phyloP scores from a whole-genome alignment of 2,329 filamentous ascomycete species.

The Aphanocladium album region DNA sequence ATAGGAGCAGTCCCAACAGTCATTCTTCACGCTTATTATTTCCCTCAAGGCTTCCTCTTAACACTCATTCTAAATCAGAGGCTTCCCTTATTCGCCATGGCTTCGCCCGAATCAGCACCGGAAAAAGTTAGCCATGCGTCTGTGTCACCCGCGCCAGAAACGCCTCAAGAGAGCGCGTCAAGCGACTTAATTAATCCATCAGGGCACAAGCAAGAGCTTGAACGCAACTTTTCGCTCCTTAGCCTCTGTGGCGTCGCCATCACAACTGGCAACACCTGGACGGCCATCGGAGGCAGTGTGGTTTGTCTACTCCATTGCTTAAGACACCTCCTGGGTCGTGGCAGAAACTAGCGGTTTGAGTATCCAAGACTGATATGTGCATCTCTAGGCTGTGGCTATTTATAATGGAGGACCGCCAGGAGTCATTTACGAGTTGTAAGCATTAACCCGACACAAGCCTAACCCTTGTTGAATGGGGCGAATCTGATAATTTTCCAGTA shows the following conservation, averaged over 20 bases:
- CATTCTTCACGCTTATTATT: neutral
- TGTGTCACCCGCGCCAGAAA: neutral
- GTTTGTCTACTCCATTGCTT: conserved; percentile 19
- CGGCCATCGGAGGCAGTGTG: conserved; percentile 38
- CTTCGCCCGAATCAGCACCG: neutral
- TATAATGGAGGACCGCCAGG: conserved; percentile 39
- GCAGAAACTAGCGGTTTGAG: neutral
- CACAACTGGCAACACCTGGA: conserved; percentile 39
- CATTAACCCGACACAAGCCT: neutral
- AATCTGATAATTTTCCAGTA: conserved; percentile 14
- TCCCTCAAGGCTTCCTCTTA: neutral
- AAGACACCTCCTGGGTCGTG: neutral
- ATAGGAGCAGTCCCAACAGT: neutral
- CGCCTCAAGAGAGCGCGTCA: neutral
- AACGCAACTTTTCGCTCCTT: conserved; percentile 35
- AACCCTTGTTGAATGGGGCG: conserved; percentile 9
- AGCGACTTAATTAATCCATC: conserved; percentile 30
- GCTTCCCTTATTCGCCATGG: neutral
- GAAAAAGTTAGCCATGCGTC: neutral
- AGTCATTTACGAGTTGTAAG: conserved; percentile 38
- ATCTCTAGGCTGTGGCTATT: conserved; percentile 20
- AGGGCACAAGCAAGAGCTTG: conserved; percentile 36
- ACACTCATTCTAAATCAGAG: neutral
- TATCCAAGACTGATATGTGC: neutral
- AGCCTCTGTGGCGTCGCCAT: conserved; percentile 37